phyloP scores from a whole-genome alignment of 768 basidiomycete genomes.

The Mycena polygramma region DNA sequence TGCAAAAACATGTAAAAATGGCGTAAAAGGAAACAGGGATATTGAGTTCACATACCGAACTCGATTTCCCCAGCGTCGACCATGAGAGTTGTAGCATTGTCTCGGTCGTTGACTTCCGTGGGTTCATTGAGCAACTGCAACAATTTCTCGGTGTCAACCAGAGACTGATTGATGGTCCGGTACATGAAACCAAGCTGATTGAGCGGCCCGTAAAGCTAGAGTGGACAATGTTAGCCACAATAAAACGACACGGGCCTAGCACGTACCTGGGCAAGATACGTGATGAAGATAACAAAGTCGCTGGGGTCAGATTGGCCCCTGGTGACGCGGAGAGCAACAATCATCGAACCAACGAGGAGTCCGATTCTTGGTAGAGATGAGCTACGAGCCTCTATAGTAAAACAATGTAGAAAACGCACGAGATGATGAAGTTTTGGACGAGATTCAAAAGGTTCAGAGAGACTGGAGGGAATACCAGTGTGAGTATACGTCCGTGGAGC shows the following conservation, averaged over 20 bases:
- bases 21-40: not conserved
- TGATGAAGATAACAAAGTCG: slow-evolving; percentile 85
- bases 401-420: slow-evolving; percentile 51
- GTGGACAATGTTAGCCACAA: not conserved
- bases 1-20: slow-evolving; percentile 43
- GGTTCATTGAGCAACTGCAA: slow-evolving; percentile 85
- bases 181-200: slow-evolving; percentile 86
- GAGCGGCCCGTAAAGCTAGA: slow-evolving; percentile 77
- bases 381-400: not conserved
- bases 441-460: slow-evolving; percentile 83
- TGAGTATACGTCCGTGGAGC: slow-evolving; percentile 7
- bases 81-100: slow-evolving; percentile 79
- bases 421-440: slow-evolving; percentile 83
- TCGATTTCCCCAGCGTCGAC: slow-evolving; percentile 85
- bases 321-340: slow-evolving; percentile 80
- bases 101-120: slow-evolving; percentile 86
- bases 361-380: slow-evolving; percentile 69
- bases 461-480: slow-evolving; percentile 53
- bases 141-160: slow-evolving; percentile 88
- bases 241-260: not conserved
- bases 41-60: slow-evolving; percentile 70
- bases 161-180: slow-evolving; percentile 78
- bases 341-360: slow-evolving; percentile 83
- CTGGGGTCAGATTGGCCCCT: slow-evolving; percentile 63
- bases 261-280: slow-evolving; percentile 81